Evolutionary conservation across 1,284 basidiomycete species (phyloP).

Genomic region (Mycena citricolor): DNA sequence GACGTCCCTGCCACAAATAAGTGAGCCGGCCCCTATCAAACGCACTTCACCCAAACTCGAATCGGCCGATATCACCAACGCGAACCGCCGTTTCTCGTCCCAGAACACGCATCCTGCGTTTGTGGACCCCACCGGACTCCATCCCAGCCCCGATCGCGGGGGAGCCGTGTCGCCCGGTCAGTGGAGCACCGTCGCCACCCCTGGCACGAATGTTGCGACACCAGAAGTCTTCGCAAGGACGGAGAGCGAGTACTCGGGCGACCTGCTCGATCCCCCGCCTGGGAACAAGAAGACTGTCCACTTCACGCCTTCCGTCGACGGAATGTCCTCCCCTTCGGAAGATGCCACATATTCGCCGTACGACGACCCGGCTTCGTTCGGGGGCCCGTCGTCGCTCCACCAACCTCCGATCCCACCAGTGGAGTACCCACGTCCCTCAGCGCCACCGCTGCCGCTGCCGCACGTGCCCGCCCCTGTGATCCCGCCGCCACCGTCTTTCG

Average conservation of each 20-base stretch:
- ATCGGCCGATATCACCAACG: conserved; percentile 30
- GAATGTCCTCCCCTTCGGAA: too few species aligned
- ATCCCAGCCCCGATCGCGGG: conserved; percentile 16
- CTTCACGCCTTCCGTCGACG: conserved; percentile 47
- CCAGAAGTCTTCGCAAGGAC: too few species aligned
- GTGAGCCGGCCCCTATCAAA: conserved; percentile 28
- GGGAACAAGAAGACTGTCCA: conserved; percentile 41
- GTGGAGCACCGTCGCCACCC: conserved; percentile 67
- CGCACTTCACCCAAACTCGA: conserved; percentile 27
- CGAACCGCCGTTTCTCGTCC: conserved; percentile 18
- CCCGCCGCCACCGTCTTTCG: conserved; percentile 21
- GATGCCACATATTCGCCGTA: too few species aligned
- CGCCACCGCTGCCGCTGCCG: conserved; percentile 16
- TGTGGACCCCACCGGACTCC: conserved; percentile 10
- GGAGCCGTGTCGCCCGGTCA: conserved; percentile 46
- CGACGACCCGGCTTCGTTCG: conserved; percentile 7
- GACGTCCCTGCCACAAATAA: too few species aligned
- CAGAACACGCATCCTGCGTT: too few species aligned
- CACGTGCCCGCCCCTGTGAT: conserved; percentile 8
- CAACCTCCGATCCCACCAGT: too few species aligned
- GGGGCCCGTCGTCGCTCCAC: too few species aligned
- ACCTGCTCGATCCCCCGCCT: too few species aligned
- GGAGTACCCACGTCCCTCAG: conserved; percentile 17
- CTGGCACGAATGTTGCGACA: conserved; percentile 43
- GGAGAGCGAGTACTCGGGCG: too few species aligned